Conservation (phyloP, 177 flowering plant genomes). For the Vitis hybrid region DNA sequence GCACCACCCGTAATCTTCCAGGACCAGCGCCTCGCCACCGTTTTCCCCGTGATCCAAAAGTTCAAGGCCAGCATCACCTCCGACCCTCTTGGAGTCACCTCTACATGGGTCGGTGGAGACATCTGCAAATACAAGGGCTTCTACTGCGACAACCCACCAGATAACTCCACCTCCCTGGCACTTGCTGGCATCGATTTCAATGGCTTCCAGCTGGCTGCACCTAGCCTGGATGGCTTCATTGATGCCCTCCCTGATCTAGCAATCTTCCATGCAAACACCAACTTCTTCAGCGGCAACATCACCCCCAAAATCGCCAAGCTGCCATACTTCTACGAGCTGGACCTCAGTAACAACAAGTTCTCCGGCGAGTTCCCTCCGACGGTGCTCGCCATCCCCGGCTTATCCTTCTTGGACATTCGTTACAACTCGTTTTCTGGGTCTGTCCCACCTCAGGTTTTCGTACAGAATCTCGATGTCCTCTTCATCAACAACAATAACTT, state of each 20-base stretch:
- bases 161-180: conserved; percentile 8
- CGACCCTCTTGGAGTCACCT: conserved; percentile 27
- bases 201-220: conserved; percentile 26
- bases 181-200: conserved; percentile 30
- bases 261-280: conserved; percentile 46
- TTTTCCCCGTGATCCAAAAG: conserved; percentile 28
- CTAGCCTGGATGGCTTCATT: conserved; percentile 27
- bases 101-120: conserved; percentile 29
- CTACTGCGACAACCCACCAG: conserved; percentile 23
- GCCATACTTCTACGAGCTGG: conserved; percentile 36
- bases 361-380: conserved; percentile 23
- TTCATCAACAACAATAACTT: conserved; percentile 47
- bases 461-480: conserved; percentile 19
- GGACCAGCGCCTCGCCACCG: conserved; percentile 31
- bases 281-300: conserved; percentile 32
- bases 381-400: conserved; percentile 3
- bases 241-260: conserved; percentile 31
- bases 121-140: conserved; percentile 37
- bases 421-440: conserved; percentile 32
- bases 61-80: conserved; percentile 25
- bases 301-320: conserved; percentile 14
- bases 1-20: conserved; percentile 19
- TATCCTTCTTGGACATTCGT: conserved; percentile 35
- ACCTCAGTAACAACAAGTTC: conserved; percentile 39
- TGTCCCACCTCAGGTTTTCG: conserved; percentile 29